Evolutionary conservation across 2,329 filamentous ascomycete species (phyloP), one percentile per base, ranked within the genome.

Genomic region (Neoascochyta sp.): DNA sequence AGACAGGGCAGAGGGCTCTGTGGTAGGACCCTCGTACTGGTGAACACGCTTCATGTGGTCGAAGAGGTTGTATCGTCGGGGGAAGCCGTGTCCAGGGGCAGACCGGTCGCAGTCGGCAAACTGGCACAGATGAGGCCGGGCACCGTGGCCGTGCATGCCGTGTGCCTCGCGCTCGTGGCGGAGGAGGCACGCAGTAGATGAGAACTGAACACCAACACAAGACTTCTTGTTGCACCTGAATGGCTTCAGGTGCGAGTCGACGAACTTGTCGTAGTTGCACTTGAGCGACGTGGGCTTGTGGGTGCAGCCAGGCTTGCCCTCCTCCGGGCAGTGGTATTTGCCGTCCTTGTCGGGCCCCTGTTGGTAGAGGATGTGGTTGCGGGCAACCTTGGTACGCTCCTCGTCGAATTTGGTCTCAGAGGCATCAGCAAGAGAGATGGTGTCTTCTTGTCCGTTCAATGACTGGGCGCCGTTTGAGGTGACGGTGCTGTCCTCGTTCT

Each of bases 211-310:
- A 58, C 87, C 85, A 62, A 86, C 80, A 68, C 90, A 96, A 14
- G 80, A 76, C 41, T 80, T 73, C 45, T 83, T 75, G 78, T 92
- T 93, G 82, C 90, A 96, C 39, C 86, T 82, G 70, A 95, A 96
- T 10, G 90, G 90, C 76, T 93, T 95, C 57, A 95, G 67, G 68
- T 96, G 90, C 16, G 90, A 95, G 67, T 96, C 90, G 49, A 96
- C 81, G 54, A 92, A 95, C 75, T 96, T 96, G 76, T 95, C 89
- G 62, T 95, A 96, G 69, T 95, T 94, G 80, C 90, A 95, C 78
- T 95, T 95, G 52, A 96, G 84, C 71, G 93, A 92, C 58, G 93
- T 92, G 22, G 89, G 80, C 68, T 86, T 85, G 78, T 95, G 90
- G 64, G 78, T 84, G 76, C 90, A 96, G 56, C 80, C 73, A 28